Evolutionary conservation across 208 protist genomes (phyloP).

Genomic region (Leptomonas seymouri): DNA sequence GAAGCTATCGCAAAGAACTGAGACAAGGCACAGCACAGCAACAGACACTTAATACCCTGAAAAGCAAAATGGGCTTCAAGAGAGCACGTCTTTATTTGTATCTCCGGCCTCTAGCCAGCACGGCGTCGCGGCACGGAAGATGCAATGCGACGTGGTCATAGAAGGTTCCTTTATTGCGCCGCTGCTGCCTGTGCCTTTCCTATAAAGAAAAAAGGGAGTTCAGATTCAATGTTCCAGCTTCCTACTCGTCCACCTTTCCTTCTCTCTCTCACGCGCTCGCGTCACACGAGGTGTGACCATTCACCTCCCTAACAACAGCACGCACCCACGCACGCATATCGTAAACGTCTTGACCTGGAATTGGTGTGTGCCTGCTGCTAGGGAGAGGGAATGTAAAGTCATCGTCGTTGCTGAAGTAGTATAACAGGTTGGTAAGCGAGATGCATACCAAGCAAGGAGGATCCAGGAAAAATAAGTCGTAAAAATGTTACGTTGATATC

Average conservation of each 20-base stretch:
- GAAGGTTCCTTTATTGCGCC: no score
- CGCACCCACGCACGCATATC: neutral
- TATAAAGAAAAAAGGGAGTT: neutral
- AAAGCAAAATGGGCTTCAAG: no score
- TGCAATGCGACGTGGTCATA: no score
- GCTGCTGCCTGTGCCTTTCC: neutral
- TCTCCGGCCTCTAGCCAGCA: no score
- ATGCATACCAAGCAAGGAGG: conserved; percentile 4
- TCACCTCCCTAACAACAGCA: neutral
- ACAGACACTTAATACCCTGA: no score
- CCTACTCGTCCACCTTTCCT: conserved; percentile 19
- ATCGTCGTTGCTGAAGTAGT: conserved; percentile 15
- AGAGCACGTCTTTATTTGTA: no score
- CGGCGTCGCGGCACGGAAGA: no score
- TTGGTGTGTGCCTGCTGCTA: neutral
- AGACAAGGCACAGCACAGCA: neutral
- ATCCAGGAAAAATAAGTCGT: conserved; percentile 15
- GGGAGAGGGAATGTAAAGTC: neutral
- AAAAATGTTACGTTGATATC: conserved; percentile 6
- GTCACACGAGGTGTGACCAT: conserved; percentile 5
- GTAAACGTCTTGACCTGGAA: no score
- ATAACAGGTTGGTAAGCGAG: conserved; percentile 5
- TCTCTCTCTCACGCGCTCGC: conserved; percentile 17
- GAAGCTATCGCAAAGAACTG: conserved; percentile 1
- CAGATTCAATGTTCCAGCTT: conserved; percentile 2